Percentiles rank a stretch among this genome's conserved stretches.
phyloP scores from a whole-genome alignment of 78 protist species.

The Emiliania huxleyi region DNA sequence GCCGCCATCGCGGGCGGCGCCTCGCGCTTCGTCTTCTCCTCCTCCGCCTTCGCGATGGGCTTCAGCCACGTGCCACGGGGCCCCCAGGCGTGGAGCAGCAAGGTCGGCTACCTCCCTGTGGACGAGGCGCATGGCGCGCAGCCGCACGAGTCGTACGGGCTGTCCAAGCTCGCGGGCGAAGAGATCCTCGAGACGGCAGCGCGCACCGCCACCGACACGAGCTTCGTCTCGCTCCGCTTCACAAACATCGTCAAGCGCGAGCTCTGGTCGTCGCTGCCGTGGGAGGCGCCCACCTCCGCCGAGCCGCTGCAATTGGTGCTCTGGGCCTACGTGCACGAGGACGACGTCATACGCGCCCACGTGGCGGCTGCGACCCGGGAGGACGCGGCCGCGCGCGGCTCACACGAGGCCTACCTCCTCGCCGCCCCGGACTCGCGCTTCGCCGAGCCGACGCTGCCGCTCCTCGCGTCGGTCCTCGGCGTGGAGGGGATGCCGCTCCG shows the following conservation, averaged over 20 bases:
- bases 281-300: neutral
- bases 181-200: constrained; percentile 12
- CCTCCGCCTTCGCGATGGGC: constrained; percentile 29
- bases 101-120: neutral
- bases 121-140: constrained; percentile 8
- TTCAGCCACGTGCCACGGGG: neutral
- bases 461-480: neutral
- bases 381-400: neutral
- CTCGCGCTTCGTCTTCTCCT: constrained; percentile 19
- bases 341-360: constrained; percentile 39
- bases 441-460: neutral
- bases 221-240: constrained; percentile 28
- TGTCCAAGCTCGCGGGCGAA: neutral
- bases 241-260: constrained; percentile 28
- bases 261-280: neutral
- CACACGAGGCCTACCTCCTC: constrained; percentile 25
- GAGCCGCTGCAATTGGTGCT: neutral
- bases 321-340: constrained; percentile 35
- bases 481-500: neutral
- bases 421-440: constrained; percentile 26
- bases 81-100: neutral
- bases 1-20: constrained; percentile 22
- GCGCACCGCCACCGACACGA: neutral
- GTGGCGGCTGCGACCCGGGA: neutral
- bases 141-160: neutral